Percentiles rank a stretch among this genome's conserved stretches.
These are phyloP conservation scores for Suillus cothurnatus DNA, from an alignment of 768 basidiomycete genomes.

Conservation along the genomic window DNA sequence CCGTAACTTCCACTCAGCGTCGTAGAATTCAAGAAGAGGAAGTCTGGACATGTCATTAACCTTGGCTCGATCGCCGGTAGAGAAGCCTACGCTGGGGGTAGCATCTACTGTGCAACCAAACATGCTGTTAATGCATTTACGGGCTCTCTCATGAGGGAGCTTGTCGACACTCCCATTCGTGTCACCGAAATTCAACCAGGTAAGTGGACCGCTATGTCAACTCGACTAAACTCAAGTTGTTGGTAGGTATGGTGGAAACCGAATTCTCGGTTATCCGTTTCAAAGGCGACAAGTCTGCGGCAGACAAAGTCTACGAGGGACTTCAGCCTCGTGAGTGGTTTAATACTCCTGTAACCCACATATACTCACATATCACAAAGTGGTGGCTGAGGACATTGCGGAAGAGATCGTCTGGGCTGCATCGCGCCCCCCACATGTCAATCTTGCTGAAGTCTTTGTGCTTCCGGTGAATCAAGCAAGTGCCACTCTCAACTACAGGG, in stretches of 20 bases:
- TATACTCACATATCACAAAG: conserved; percentile 39
- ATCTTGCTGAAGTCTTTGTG: conserved; percentile 80
- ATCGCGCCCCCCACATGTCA: conserved; percentile 87
- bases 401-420: conserved; percentile 99
- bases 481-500: conserved; percentile 62
- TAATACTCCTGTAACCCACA: background rate
- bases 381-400: conserved; percentile 85
- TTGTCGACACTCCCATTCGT: conserved; percentile 90
- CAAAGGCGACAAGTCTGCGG: conserved; percentile 79
- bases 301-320: conserved; percentile 91
- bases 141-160: conserved; percentile 76
- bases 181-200: conserved; percentile 96
- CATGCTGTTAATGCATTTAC: conserved; percentile 87
- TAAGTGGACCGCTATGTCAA: conserved; percentile 31
- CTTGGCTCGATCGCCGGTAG: conserved; percentile 90
- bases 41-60: conserved; percentile 90
- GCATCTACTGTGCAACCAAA: conserved; percentile 93
- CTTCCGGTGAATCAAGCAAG: conserved; percentile 82
- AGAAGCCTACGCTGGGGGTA: conserved; percentile 88
- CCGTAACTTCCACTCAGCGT: conserved; percentile 14
- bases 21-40: conserved; percentile 75
- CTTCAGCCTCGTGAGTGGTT: conserved; percentile 74
- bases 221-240: conserved; percentile 3
- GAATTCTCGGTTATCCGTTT: conserved; percentile 93
- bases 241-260: conserved; percentile 79